Percentiles rank a stretch among this genome's conserved stretches.
Evolutionary conservation across 2,329 filamentous ascomycete species (phyloP).

Genomic region (Metarhizium sp.): DNA sequence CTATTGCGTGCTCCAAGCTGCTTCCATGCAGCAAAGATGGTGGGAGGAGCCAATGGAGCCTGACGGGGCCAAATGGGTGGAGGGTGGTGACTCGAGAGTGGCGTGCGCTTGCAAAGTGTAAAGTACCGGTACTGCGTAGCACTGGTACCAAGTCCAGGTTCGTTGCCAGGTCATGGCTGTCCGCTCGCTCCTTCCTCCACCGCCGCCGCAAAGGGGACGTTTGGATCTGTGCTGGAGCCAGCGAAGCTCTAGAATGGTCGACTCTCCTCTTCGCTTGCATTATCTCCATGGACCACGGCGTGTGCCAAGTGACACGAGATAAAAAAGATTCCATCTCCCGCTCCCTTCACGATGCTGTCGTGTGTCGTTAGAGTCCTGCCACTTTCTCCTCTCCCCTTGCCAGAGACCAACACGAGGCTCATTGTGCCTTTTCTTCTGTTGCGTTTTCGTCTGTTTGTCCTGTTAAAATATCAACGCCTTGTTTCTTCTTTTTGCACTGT

Average conservation of each 20-base stretch:
- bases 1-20: not conserved
- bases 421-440: not conserved
- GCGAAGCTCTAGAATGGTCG: constrained; percentile 6
- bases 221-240: constrained; percentile 2
- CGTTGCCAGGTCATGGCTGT: not conserved
- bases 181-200: constrained; percentile 5
- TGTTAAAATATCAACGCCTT: not conserved
- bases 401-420: not conserved
- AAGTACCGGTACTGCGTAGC: not conserved
- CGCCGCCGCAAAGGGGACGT: not conserved
- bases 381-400: not conserved
- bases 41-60: constrained; percentile 4
- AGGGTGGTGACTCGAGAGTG: not conserved
- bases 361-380: not conserved
- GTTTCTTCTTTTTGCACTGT: not conserved
- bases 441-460: not conserved
- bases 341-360: not conserved
- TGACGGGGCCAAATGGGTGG: not conserved
- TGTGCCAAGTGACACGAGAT: constrained; percentile 8
- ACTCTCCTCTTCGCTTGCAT: not conserved
- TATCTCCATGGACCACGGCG: constrained; percentile 10
- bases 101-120: constrained; percentile 1
- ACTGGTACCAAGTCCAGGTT: not conserved
- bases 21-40: not conserved
- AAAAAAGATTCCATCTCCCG: constrained; percentile 7